These are phyloP conservation scores for Kernera saxatilis DNA, from an alignment of 345 rosid genomes.

Conservation along the genomic window DNA sequence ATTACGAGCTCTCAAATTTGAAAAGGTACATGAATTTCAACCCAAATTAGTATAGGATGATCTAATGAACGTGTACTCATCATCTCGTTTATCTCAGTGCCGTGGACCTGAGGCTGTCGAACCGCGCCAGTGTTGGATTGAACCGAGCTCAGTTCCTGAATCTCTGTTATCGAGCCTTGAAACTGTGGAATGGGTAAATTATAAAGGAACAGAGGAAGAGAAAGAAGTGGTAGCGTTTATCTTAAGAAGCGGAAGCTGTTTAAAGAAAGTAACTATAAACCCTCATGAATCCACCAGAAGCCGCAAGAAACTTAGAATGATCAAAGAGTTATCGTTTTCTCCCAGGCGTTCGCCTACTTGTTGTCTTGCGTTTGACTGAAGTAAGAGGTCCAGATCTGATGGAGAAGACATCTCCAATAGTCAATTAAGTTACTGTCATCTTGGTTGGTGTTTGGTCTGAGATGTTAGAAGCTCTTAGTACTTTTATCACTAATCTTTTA, in stretches of 20 bases:
- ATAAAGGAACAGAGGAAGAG: slow-evolving; percentile 8
- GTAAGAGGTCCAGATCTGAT: neutral
- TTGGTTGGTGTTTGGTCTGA: neutral
- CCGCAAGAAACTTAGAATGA: neutral
- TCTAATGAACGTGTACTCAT: neutral
- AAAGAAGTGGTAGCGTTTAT: neutral
- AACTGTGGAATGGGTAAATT: neutral
- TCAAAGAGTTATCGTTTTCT: neutral
- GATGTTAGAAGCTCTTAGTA: neutral
- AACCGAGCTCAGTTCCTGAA: slow-evolving; percentile 1
- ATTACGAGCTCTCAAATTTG: neutral
- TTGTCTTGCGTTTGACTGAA: neutral
- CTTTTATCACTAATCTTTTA: no score
- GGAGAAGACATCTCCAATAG: neutral
- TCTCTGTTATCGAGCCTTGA: slow-evolving; percentile 1
- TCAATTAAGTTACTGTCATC: neutral
- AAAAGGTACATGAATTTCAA: neutral
- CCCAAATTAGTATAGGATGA: neutral
- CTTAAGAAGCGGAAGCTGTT: neutral
- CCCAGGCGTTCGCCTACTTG: slow-evolving; percentile 2
- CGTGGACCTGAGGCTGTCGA: rapidly evolving
- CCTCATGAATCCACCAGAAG: neutral
- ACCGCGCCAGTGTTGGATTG: neutral
- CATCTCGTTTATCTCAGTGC: neutral
- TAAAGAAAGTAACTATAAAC: neutral